A percentile compares a stretch with the other conserved stretches of the same genome.
phyloP scores from a whole-genome alignment of 2,329 filamentous ascomycete genomes.

The Cladophialophora carrionii region DNA sequence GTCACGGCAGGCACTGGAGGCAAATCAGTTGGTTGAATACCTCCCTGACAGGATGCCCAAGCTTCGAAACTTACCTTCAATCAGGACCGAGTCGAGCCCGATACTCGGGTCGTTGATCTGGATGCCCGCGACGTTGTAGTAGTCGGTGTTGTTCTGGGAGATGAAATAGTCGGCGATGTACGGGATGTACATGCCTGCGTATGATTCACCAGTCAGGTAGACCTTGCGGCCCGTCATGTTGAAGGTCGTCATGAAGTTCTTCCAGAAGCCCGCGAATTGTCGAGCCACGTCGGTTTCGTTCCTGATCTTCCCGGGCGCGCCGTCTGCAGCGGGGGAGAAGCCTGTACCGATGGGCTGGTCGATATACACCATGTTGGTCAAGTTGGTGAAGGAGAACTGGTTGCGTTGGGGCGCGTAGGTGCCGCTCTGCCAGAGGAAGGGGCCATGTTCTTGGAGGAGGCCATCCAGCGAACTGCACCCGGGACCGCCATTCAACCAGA shows the following conservation, averaged over 20 bases:
- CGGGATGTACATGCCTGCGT: conserved; percentile 49
- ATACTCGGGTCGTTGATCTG: conserved; percentile 55
- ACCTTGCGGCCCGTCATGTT: conserved; percentile 58
- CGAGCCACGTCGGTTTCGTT: conserved; percentile 52
- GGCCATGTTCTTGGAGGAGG: conserved; percentile 64
- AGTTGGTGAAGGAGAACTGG: conserved; percentile 40
- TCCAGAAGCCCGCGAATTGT: conserved; percentile 57
- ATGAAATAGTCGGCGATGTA: conserved; percentile 59
- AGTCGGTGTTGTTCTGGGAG: conserved; percentile 51
- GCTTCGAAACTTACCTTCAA: conserved; percentile 27
- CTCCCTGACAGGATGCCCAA: neutral
- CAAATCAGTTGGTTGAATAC: conserved; percentile 9
- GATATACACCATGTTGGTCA: conserved; percentile 41
- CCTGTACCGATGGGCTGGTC: conserved; percentile 61
- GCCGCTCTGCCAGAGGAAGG: conserved; percentile 69
- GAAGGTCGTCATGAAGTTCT: conserved; percentile 61
- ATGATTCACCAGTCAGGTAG: conserved; percentile 60
- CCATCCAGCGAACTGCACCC: conserved; percentile 66
- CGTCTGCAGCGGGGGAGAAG: conserved; percentile 48
- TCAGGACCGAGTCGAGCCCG: conserved; percentile 46
- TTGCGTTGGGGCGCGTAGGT: conserved; percentile 62
- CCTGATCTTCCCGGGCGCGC: conserved; percentile 49
- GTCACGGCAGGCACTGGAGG: conserved; percentile 43
- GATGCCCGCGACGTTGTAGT: conserved; percentile 58
- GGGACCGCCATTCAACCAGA: conserved; percentile 60